phyloP scores from a whole-genome alignment of 31 red algal species.

The Pterothamnion heteromorphum region DNA sequence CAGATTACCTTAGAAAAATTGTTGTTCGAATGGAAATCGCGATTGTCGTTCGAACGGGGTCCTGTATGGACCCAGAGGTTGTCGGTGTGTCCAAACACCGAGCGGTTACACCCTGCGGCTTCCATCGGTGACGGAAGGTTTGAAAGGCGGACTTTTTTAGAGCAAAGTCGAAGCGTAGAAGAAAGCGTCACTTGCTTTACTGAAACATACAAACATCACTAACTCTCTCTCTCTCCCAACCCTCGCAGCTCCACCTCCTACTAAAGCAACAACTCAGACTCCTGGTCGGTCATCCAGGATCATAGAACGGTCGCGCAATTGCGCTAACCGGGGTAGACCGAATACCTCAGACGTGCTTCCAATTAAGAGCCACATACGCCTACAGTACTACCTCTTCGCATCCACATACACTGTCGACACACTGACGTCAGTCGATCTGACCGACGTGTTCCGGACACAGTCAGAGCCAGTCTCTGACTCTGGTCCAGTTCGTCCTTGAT shows the following conservation, averaged over 20 bases:
- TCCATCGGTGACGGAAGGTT: background rate
- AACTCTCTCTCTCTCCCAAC: background rate
- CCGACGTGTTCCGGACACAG: background rate
- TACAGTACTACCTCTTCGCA: constrained; percentile 3
- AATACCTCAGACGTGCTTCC: background rate
- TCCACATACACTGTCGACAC: background rate
- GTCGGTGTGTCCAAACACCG: background rate
- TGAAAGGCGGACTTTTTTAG: background rate
- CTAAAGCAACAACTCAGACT: background rate
- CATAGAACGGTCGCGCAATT: background rate
- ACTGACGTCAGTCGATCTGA: background rate
- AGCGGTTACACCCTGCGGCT: background rate
- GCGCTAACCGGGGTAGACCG: background rate
- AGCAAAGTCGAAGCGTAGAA: no score
- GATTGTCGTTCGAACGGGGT: no score
- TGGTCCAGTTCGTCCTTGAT: background rate
- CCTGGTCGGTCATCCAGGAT: background rate
- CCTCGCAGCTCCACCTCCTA: background rate
- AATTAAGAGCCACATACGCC: background rate
- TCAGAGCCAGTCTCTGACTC: background rate
- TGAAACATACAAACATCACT: background rate
- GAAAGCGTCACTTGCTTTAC: background rate
- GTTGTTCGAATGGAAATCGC: no score
- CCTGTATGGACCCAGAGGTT: background rate
- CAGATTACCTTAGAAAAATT: no score